Base-by-base conservation (phyloP, 306 rosid species). In the Fragaria nilgerrensis region DNA sequence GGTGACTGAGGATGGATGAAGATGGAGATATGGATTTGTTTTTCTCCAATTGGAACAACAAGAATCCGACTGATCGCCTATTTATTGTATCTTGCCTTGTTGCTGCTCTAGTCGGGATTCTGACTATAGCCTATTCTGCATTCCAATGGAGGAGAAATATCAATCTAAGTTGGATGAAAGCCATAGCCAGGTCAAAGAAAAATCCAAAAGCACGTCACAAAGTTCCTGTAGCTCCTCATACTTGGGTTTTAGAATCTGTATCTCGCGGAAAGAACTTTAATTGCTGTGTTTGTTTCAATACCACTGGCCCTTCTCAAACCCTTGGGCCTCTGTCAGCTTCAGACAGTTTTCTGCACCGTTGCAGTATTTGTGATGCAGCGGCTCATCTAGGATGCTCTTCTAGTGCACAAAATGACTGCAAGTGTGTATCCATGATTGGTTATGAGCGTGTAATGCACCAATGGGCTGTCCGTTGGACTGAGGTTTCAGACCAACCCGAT, bases 381-480 rank as follows among this genome's bases (percentile, higher is more conserved):
- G 85, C 98, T 82, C 99, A 96, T 86, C 83, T 91, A 22, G 85
- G 83, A 78, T 96, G 99, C 85, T 92, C 97, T 59, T 80, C 96
- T 80, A 87, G 81, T 75, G 94, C 96, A 8, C 98, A 83, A 79
- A 89, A 89, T 88, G 99, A 96, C 79, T 96, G 99, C 84, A 96
- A 96, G 81, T 91, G 98, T 84, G 91, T 91, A 71, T 92, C 97
- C 52, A 88, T 96, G 97, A 82, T 87, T 79, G 99, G 97, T 27
- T 84, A 58, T 85, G 96, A 89, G 77, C 85, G 83, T 68, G 90
- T 91, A 73, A 87, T 84, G 84, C 99, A 96, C 78, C 99, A 96
- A 73, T 96, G 98, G 99, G 93, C 98, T 83, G 97, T 96, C 78
- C 85, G 96, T 44, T 96, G 99, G 99, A 89, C 91, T 32, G 99